These are phyloP conservation scores for Gardenia jasminoides DNA, from an alignment of 257 asterid genomes.

Conservation along the genomic window DNA sequence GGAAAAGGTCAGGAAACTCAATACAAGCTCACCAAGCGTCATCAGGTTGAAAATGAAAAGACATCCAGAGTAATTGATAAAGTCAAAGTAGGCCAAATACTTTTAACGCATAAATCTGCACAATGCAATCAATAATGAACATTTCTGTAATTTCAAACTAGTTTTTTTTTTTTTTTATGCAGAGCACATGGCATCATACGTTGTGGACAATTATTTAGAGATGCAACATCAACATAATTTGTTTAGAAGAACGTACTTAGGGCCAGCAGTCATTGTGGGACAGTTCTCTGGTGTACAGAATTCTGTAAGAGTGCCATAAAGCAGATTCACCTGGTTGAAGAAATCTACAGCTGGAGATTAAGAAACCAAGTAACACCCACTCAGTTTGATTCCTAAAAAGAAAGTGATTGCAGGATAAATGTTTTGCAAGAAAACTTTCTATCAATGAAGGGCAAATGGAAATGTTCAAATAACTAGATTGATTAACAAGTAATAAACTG, in stretches of 20 bases:
- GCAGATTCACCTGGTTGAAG: constrained; percentile 96
- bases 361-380: constrained; percentile 27
- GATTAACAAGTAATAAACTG: background rate
- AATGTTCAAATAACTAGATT: background rate
- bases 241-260: constrained; percentile 58
- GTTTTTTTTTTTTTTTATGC: background rate
- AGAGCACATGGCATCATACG: background rate
- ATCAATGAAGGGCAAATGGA: background rate
- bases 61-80: background rate
- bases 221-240: background rate
- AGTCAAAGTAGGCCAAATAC: background rate
- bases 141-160: background rate
- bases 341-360: constrained; percentile 81
- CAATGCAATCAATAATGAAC: background rate
- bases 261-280: constrained; percentile 98
- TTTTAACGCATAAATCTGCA: background rate
- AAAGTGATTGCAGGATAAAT: constrained; percentile 3
- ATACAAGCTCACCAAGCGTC: background rate
- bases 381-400: constrained; percentile 31
- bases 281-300: constrained; percentile 90
- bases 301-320: constrained; percentile 90
- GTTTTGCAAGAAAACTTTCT: background rate
- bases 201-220: background rate
- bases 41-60: background rate
- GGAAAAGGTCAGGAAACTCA: background rate